A percentile compares a stretch with the other conserved stretches of the same genome.
Evolutionary conservation across 2,329 filamentous ascomycete species (phyloP).

Genomic region (Dactylellina sp.): DNA sequence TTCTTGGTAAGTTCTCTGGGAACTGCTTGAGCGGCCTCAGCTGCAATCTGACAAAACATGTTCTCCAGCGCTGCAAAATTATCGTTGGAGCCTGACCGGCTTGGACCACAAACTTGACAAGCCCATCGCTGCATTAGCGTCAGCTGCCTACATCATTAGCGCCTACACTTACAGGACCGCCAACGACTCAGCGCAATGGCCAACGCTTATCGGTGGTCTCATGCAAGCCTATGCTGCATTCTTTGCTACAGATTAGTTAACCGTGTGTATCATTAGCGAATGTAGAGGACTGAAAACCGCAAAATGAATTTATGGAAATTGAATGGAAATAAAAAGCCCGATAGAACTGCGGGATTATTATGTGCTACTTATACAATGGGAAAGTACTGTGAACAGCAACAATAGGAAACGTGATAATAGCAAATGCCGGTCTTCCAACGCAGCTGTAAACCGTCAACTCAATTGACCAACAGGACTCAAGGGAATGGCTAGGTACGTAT

Average conservation of each 20-base stretch:
- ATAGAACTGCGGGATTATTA: neutral
- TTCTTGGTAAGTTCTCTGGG: slow-evolving; percentile 36
- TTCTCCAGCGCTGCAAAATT: slow-evolving; percentile 26
- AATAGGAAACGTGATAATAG: neutral
- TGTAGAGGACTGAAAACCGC: no score
- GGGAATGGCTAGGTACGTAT: slow-evolving; percentile 15
- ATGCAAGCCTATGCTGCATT: slow-evolving; percentile 35
- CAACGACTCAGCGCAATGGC: slow-evolving; percentile 37
- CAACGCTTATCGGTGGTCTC: slow-evolving; percentile 29
- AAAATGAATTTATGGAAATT: no score
- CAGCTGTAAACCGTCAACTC: no score
- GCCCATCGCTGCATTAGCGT: slow-evolving; percentile 25
- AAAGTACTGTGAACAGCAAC: neutral
- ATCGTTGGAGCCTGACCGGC: slow-evolving; percentile 32
- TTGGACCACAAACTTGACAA: slow-evolving; percentile 24
- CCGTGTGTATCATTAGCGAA: no score
- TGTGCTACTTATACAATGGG: slow-evolving; percentile 6
- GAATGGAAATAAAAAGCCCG: neutral
- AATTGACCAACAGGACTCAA: no score
- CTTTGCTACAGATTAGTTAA: neutral
- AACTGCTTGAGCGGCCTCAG: no score
- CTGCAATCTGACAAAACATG: neutral
- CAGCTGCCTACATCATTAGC: slow-evolving; percentile 36
- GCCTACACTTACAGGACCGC: slow-evolving; percentile 34
- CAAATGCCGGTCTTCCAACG: neutral